Percentiles rank a stretch among this genome's conserved stretches.
Conservation (phyloP, 2,329 filamentous ascomycete species). For the Nemania sp. region DNA sequence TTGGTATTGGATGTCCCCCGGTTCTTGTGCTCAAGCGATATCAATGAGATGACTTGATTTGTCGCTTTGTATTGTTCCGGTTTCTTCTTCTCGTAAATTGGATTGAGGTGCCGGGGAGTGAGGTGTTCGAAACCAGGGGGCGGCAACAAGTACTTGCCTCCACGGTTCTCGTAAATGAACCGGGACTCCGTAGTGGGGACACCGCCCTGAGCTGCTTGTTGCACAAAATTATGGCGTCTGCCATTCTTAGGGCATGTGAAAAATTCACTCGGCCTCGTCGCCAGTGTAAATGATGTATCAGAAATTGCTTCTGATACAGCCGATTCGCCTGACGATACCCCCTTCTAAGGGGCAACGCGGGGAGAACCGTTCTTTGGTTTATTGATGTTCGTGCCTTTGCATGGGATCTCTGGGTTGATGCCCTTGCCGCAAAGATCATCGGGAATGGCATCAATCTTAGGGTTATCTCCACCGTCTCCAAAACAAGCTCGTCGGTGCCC, state of each 20-base stretch:
- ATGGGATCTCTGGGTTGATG: too few species aligned
- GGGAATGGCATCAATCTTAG: too few species aligned
- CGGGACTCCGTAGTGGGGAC: background rate
- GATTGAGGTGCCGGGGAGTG: background rate
- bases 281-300: slow-evolving; percentile 13
- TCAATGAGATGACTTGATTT: background rate
- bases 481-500: too few species aligned
- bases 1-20: too few species aligned
- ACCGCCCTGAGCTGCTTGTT: background rate
- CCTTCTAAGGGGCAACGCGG: background rate
- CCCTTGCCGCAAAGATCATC: too few species aligned
- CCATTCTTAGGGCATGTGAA: background rate
- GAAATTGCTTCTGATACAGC: slow-evolving; percentile 6
- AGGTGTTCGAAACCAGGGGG: background rate
- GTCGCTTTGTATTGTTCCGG: background rate
- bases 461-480: too few species aligned
- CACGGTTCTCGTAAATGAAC: background rate
- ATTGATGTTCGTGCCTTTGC: too few species aligned
- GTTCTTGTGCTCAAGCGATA: too few species aligned
- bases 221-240: background rate
- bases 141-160: background rate
- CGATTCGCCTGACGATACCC: background rate
- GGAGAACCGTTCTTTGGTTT: background rate
- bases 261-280: background rate
- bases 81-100: background rate